Evolutionary conservation across 1,284 basidiomycete genomes (phyloP).

Genomic region (Sporisorium sorghi): DNA sequence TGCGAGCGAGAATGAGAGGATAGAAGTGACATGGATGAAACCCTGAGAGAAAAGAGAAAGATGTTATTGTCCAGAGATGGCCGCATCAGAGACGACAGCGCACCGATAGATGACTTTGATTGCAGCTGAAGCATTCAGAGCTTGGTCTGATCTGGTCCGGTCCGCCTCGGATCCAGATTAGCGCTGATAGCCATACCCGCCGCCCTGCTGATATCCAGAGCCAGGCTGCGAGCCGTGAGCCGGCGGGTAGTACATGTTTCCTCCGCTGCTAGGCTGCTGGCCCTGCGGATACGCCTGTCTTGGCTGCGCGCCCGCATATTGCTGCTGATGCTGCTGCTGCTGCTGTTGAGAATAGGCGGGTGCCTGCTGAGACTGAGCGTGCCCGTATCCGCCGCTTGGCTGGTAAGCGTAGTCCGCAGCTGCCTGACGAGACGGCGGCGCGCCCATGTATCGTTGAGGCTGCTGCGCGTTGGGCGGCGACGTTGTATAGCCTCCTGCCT

Average conservation of each 20-base stretch:
- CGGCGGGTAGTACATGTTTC: constrained; percentile 22
- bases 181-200: constrained; percentile 29
- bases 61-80: constrained; percentile 1
- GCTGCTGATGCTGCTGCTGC: constrained; percentile 23
- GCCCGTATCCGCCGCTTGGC: constrained; percentile 17
- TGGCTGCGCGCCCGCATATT: constrained; percentile 12
- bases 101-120: too few relatives aligned
- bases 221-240: constrained; percentile 33
- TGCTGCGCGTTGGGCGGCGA: constrained; percentile 31
- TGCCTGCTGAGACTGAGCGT: constrained; percentile 18
- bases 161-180: background rate
- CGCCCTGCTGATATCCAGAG: constrained; percentile 17
- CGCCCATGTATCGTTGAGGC: constrained; percentile 29
- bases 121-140: too few relatives aligned
- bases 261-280: constrained; percentile 31
- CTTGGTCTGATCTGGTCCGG: too few relatives aligned
- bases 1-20: background rate
- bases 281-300: constrained; percentile 28
- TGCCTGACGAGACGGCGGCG: constrained; percentile 26
- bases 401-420: constrained; percentile 44
- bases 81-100: too few relatives aligned
- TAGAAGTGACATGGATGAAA: constrained; percentile 5
- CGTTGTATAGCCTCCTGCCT: constrained; percentile 23
- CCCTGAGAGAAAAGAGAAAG: too few relatives aligned
- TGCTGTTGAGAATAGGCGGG: constrained; percentile 20